Conservation (phyloP, 2,329 filamentous ascomycete species). For the Lachnellula cervina region DNA sequence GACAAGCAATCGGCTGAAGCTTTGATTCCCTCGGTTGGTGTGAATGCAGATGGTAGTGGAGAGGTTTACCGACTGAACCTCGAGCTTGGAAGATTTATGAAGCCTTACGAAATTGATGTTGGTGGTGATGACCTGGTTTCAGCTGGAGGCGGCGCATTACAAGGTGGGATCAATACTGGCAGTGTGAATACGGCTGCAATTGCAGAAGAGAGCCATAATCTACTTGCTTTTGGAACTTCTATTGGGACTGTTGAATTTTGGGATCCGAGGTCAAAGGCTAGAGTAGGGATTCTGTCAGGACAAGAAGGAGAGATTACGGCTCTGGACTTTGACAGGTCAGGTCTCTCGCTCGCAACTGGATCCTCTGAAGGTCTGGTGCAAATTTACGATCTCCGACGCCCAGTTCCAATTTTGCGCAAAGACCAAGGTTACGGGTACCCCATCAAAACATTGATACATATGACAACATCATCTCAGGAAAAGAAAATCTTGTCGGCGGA, state of each 20-base stretch:
- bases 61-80: conserved; percentile 92
- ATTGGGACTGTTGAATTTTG: conserved; percentile 96
- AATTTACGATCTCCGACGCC: conserved; percentile 87
- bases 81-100: conserved; percentile 90
- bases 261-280: conserved; percentile 79
- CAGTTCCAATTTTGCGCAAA: conserved; percentile 79
- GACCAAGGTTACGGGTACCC: conserved; percentile 95
- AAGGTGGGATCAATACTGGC: conserved; percentile 80
- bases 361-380: conserved; percentile 85
- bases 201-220: conserved; percentile 82
- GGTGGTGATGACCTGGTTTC: conserved; percentile 71
- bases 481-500: conserved; percentile 90
- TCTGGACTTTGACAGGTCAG: conserved; percentile 77
- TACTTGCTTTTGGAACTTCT: conserved; percentile 90
- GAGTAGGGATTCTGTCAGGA: conserved; percentile 70
- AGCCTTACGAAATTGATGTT: conserved; percentile 85
- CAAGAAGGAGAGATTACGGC: conserved; percentile 76
- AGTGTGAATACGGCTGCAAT: conserved; percentile 84
- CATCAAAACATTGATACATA: conserved; percentile 75
- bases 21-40: conserved; percentile 79
- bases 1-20: conserved; percentile 79
- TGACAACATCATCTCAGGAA: conserved; percentile 67
- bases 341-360: conserved; percentile 79
- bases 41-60: conserved; percentile 78
- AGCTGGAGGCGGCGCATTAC: conserved; percentile 66